phyloP scores from a whole-genome alignment of 495 filamentous ascomycete species.

The Podospora bellae-mahoneyi region DNA sequence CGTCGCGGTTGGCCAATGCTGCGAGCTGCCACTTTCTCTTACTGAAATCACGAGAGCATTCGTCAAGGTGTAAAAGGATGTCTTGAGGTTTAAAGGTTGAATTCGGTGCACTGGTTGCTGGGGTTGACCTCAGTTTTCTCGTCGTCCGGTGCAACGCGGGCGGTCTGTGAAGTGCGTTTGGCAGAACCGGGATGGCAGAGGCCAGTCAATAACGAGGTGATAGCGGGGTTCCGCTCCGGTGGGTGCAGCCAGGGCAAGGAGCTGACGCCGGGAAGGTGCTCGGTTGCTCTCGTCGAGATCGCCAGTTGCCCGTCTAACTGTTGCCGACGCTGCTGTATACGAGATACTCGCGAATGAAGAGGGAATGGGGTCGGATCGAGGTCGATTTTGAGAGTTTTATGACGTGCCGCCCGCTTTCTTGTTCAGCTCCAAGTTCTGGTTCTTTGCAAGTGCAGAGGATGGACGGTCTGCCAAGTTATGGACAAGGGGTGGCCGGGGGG shows the following conservation, averaged over 20 bases:
- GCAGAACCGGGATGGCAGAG: constrained; percentile 24
- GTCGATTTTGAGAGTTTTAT: constrained; percentile 1
- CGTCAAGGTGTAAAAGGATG: constrained; percentile 1
- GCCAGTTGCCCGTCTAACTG: not conserved
- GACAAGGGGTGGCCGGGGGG: not conserved
- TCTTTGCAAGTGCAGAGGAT: constrained; percentile 14
- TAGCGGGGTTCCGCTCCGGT: constrained; percentile 30
- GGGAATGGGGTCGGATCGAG: not conserved
- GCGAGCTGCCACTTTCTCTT: constrained; percentile 11
- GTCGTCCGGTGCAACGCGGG: constrained; percentile 41
- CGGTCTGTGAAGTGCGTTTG: constrained; percentile 30
- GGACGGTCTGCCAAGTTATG: constrained; percentile 8
- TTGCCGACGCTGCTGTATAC: not conserved
- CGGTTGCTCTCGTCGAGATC: not conserved
- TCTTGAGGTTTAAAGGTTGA: constrained; percentile 17
- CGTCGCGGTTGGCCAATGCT: constrained; percentile 25
- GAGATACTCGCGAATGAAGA: not conserved
- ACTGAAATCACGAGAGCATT: not conserved
- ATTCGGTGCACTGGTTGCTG: constrained; percentile 22
- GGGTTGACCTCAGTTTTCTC: constrained; percentile 27
- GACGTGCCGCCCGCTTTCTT: constrained; percentile 23
- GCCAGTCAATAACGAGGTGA: constrained; percentile 17
- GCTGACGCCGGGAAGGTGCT: not conserved
- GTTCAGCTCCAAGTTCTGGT: constrained; percentile 1
- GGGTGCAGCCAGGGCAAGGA: constrained; percentile 14